Evolutionary conservation across 1,284 basidiomycete genomes (phyloP).

Genomic region (Naganishia albida): DNA sequence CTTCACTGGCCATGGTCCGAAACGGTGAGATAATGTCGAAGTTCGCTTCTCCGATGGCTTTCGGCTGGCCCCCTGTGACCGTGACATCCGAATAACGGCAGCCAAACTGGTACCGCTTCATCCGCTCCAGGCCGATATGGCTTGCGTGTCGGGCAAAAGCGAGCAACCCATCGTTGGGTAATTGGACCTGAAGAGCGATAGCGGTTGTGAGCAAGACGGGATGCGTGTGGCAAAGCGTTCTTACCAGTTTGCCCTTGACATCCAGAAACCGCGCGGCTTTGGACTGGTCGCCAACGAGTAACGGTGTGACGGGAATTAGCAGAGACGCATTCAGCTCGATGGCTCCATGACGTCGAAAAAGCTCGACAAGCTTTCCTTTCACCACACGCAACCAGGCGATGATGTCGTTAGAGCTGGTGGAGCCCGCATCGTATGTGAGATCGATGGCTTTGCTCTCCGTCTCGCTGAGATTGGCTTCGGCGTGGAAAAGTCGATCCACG

Average conservation of each 20-base stretch:
- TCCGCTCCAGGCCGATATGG: slow-evolving; percentile 68
- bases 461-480: slow-evolving; percentile 25
- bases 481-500: slow-evolving; percentile 44
- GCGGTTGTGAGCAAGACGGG: not conserved
- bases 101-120: slow-evolving; percentile 86
- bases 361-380: slow-evolving; percentile 69
- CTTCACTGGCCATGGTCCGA: slow-evolving; percentile 50
- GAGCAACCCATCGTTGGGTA: slow-evolving; percentile 75
- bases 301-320: slow-evolving; percentile 67
- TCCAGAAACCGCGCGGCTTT: slow-evolving; percentile 74
- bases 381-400: slow-evolving; percentile 64
- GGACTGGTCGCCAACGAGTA: slow-evolving; percentile 63
- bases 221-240: slow-evolving; percentile 61
- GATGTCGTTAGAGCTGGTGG: slow-evolving; percentile 69
- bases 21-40: slow-evolving; percentile 54
- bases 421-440: slow-evolving; percentile 75
- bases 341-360: slow-evolving; percentile 86
- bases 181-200: slow-evolving; percentile 60
- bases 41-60: slow-evolving; percentile 44
- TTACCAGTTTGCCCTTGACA: slow-evolving; percentile 75
- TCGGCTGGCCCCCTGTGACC: slow-evolving; percentile 50
- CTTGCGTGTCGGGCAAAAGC: slow-evolving; percentile 85
- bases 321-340: slow-evolving; percentile 77
- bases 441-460: slow-evolving; percentile 40
- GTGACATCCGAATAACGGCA: slow-evolving; percentile 60